These are phyloP conservation scores for Neonectria hederae DNA, from an alignment of 2,329 filamentous ascomycete genomes.

Conservation along the genomic window DNA sequence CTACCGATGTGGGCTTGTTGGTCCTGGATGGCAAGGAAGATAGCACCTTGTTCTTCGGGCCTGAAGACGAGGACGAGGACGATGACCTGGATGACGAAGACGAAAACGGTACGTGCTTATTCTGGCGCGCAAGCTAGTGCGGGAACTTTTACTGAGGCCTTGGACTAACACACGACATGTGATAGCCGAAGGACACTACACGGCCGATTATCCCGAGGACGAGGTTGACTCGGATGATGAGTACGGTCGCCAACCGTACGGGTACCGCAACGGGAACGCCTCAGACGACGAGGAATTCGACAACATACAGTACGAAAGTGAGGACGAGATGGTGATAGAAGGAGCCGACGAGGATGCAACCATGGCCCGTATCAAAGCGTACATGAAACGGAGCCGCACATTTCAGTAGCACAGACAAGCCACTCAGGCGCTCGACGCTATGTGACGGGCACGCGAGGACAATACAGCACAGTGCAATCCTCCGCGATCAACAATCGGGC, in stretches of 20 bases:
- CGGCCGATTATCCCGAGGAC: constrained; percentile 82
- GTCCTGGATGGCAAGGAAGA: constrained; percentile 68
- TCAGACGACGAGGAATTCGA: constrained; percentile 66
- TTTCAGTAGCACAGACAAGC: constrained; percentile 34
- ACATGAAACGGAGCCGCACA: constrained; percentile 48
- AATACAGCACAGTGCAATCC: not conserved
- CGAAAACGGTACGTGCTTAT: constrained; percentile 64
- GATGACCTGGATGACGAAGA: constrained; percentile 67
- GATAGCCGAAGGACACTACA: constrained; percentile 79
- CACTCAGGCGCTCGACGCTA: not conserved
- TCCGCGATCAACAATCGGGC: not conserved
- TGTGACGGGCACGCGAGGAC: not conserved
- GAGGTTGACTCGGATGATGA: constrained; percentile 74
- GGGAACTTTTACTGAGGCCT: not conserved
- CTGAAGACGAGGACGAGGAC: constrained; percentile 71
- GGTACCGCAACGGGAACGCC: constrained; percentile 62
- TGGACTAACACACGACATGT: constrained; percentile 28
- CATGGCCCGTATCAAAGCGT: constrained; percentile 52
- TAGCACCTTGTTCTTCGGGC: constrained; percentile 67
- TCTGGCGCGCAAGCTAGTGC: constrained; percentile 7
- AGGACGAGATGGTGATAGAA: constrained; percentile 52
- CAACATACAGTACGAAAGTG: constrained; percentile 50
- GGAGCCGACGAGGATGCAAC: constrained; percentile 49
- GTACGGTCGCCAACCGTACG: constrained; percentile 63
- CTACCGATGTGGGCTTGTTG: constrained; percentile 64